Percentiles rank a stretch among this genome's conserved stretches.
phyloP scores from a whole-genome alignment of 768 basidiomycete species.

The Pleurotus djamor region DNA sequence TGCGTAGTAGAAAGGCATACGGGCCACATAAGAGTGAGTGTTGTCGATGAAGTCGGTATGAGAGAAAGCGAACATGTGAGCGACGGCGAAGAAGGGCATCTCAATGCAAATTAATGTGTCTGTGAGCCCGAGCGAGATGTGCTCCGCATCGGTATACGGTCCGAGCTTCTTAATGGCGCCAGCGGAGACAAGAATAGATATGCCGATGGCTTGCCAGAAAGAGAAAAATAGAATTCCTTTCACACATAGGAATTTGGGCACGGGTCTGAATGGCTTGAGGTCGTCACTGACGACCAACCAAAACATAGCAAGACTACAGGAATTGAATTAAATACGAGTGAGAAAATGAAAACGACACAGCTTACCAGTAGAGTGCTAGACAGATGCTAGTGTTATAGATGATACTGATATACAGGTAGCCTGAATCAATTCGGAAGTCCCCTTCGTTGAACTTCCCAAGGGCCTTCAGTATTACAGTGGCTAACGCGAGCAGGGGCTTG shows the following conservation, averaged over 20 bases:
- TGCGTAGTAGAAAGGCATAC: slow-evolving; percentile 88
- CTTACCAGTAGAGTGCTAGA: slow-evolving; percentile 70
- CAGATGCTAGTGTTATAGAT: slow-evolving; percentile 84
- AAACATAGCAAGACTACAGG: slow-evolving; percentile 73
- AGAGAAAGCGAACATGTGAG: slow-evolving; percentile 94
- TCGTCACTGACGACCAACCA: slow-evolving; percentile 93
- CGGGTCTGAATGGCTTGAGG: slow-evolving; percentile 86
- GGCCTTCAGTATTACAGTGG: slow-evolving; percentile 84
- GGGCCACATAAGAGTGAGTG: slow-evolving; percentile 64
- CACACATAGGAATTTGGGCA: slow-evolving; percentile 98
- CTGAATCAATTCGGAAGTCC: slow-evolving; percentile 77
- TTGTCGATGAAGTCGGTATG: slow-evolving; percentile 80
- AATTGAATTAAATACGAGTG: background rate
- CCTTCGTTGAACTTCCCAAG: slow-evolving; percentile 90
- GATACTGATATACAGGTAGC: slow-evolving; percentile 89
- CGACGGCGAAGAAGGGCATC: slow-evolving; percentile 96
- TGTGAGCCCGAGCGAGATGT: slow-evolving; percentile 87
- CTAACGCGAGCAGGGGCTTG: slow-evolving; percentile 86
- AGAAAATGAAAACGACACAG: background rate
- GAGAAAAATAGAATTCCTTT: slow-evolving; percentile 98
- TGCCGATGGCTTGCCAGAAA: slow-evolving; percentile 92
- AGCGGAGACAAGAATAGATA: slow-evolving; percentile 87
- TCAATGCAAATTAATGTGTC: slow-evolving; percentile 94
- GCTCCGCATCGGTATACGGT: slow-evolving; percentile 83
- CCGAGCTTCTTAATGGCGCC: slow-evolving; percentile 77